Evolutionary conservation across 176 grass and related monocot species (phyloP), one percentile per base, ranked within the genome.

Genomic region (Eleusine coracana): DNA sequence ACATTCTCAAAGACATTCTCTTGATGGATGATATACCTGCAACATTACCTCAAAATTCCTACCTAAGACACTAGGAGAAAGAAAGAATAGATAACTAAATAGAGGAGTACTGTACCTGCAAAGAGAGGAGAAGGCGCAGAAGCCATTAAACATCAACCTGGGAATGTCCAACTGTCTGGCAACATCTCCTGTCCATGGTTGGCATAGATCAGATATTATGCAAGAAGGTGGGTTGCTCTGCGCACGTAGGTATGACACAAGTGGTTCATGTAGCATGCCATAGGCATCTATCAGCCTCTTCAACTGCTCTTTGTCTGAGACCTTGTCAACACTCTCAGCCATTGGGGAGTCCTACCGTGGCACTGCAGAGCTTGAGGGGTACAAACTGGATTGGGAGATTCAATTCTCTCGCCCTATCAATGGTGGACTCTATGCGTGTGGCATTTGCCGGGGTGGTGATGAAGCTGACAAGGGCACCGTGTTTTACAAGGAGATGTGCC

Each of bases 91-190:
- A 12, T 25, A 2, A 50, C 34, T 49, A 6, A 38, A 38, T 21
- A 13, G 10, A 67, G 21, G 10, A 15, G 31, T n/a, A 31, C 31
- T 6, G 15, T 90, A 86, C 64, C 67, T 81, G 46, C 70, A 73
- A 70, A 89, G 84, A 6, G 76, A 84, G 20, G 82, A 37, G 52
- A 91, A 94, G 64, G 60, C 70, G 20, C 86, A 66, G 5, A 71
- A 86, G 60, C 92, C 88, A 38, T 71, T 86, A 52, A 91, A 94
- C 42, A 15, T 80, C 39, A 94, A 66, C 70, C 86, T 91, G 5
- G 88, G 88, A 61, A 90, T 88, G 17, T 70, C 75, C 8, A 94
- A 48, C n/a, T 91, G 88, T 29, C 86, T 85, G 66, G 88, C 88
- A n/a, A 88, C 67, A 67, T 88, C 88, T 48, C 74, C 86, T 15